Percentiles rank a stretch among this genome's conserved stretches.
phyloP scores from a whole-genome alignment of 768 basidiomycete genomes.

The Pisolithus marmoratus region DNA sequence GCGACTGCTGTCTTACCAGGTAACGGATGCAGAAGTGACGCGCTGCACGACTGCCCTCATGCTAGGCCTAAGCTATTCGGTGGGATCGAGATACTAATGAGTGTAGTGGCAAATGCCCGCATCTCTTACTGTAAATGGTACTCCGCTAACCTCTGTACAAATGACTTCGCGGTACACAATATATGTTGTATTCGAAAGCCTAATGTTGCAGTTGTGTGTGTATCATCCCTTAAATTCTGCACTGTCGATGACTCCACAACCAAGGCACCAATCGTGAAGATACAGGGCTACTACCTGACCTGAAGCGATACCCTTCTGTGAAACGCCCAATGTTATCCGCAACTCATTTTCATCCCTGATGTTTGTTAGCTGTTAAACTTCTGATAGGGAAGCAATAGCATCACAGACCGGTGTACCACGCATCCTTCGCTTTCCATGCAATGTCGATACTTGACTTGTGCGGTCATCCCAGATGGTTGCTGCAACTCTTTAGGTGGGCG shows the following conservation, averaged over 20 bases:
- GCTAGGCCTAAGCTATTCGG: neutral
- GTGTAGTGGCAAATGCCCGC: neutral
- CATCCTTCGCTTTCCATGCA: constrained; percentile 54
- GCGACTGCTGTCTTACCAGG: constrained; percentile 42
- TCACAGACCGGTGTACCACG: constrained; percentile 42
- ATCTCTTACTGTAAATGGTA: too few relatives aligned
- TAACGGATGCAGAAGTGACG: constrained; percentile 79
- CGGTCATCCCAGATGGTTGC: constrained; percentile 38
- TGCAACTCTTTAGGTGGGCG: constrained; percentile 43
- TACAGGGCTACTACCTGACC: constrained; percentile 82
- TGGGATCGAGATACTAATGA: neutral
- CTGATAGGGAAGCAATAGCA: neutral
- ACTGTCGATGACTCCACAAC: constrained; percentile 63
- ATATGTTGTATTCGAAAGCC: too few relatives aligned
- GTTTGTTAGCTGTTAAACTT: constrained; percentile 3
- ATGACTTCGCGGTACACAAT: too few relatives aligned
- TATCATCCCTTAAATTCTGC: constrained; percentile 3
- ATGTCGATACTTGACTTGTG: constrained; percentile 63
- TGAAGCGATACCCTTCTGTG: constrained; percentile 62
- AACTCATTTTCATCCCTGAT: constrained; percentile 22
- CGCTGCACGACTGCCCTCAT: constrained; percentile 89
- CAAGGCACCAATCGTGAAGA: constrained; percentile 73
- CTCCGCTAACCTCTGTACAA: too few relatives aligned
- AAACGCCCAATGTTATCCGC: constrained; percentile 47
- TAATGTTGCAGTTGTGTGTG: too few relatives aligned